These are phyloP conservation scores for Pseudocercospora pini-densiflorae DNA, from an alignment of 2,329 filamentous ascomycete species.

Conservation along the genomic window DNA sequence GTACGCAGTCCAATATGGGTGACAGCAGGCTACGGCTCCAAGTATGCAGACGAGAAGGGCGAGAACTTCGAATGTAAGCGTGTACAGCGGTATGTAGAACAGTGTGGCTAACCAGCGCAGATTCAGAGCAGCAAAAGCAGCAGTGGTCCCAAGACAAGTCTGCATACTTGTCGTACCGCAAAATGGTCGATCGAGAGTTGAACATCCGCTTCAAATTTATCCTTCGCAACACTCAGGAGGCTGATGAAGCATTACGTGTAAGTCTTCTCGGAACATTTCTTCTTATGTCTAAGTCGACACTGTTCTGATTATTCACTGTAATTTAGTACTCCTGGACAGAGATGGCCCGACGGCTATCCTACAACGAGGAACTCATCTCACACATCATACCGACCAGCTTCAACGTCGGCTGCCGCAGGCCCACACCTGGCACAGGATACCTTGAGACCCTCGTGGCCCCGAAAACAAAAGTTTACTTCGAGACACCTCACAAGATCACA, in stretches of 20 bases:
- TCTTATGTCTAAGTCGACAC: not conserved
- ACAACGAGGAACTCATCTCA: not conserved
- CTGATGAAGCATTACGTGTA: not conserved
- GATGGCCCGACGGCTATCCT: not conserved
- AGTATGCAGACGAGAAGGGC: not conserved
- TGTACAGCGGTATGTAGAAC: not conserved
- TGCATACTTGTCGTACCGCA: not conserved
- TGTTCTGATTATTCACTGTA: not conserved
- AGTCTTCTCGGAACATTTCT: not conserved
- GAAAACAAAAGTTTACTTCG: slow-evolving; percentile 19
- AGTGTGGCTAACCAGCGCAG: not conserved
- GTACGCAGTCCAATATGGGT: not conserved
- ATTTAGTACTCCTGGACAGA: not conserved
- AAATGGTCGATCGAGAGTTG: not conserved
- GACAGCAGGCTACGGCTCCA: not conserved
- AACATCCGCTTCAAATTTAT: not conserved
- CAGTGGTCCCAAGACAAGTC: not conserved
- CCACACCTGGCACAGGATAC: slow-evolving; percentile 21
- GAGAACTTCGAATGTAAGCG: not conserved
- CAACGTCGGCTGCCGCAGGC: slow-evolving; percentile 22
- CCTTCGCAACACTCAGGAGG: not conserved
- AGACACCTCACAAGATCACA: slow-evolving; percentile 17
- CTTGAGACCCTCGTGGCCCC: slow-evolving; percentile 18
- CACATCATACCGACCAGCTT: slow-evolving; percentile 11
- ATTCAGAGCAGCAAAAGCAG: not conserved